Base-by-base conservation (phyloP, 768 basidiomycete species). In the Neoboletus subvelutipes region DNA sequence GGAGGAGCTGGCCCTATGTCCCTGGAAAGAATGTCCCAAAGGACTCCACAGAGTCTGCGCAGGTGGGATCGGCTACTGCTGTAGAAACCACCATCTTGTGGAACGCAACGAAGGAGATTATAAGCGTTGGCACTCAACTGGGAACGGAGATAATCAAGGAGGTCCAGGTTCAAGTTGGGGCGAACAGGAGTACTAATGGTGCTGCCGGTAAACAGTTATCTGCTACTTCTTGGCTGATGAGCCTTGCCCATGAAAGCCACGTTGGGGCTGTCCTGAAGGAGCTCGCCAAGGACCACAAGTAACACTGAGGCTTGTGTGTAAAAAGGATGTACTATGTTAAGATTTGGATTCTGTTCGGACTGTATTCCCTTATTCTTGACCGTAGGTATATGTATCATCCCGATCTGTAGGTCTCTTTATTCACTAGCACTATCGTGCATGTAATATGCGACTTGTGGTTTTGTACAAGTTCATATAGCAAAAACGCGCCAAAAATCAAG, bases 1-100 rank as follows among this genome's bases (percentile, higher is more conserved):
- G 75, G 67, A 63, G 54, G 31, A 68, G 70, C 34, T 87, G 86
- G 85, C 72, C 75, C 1, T 80, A 72, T 54, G 65, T 72, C 48
- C 72, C 71, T 24, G 63, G 67, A 40, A 65, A 60, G 46, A 54
- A 65, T 45, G 15, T 20, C 40, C 37, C 50, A 18, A 53, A 18
- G 22, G 53, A 64, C 33, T 62, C 65, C 8, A 39, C 31, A 37
- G 59, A 42, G 33, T 51, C 56, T 51, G 42, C 24, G 17, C 56
- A 62, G 13, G 50, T 59, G 41, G 42, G 41, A 48, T 47, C 62
- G 2, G 12, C 34, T 42, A 34, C 49, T 12, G 3, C 37, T 29
- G 18, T 55, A 11, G 40, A 56, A 47, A 39, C 59, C 12, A 58
- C 60, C 12, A 13, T 60, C 10, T 7, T 59, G 13, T 60, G 63